These are phyloP conservation scores for Haplosporangium sp. DNA, from an alignment of 371 early-diverging fungal genomes.

Conservation along the genomic window DNA sequence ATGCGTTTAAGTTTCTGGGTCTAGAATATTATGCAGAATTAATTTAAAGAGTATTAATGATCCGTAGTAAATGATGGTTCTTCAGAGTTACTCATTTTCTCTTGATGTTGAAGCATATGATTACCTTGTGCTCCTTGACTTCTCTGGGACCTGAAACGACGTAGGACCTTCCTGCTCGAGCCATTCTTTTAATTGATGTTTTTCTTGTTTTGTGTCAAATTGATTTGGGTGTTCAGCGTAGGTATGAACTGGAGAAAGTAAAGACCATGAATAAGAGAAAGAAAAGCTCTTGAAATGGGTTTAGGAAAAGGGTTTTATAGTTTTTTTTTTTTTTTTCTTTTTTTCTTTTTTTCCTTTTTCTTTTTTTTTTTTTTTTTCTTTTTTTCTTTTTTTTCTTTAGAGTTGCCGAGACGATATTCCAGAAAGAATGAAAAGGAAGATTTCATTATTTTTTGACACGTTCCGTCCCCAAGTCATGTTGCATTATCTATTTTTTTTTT, in stretches of 20 bases:
- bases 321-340: too few species aligned
- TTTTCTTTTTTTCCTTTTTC: too few species aligned
- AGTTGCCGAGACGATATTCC: too few species aligned
- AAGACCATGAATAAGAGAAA: neutral
- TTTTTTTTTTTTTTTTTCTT: too few species aligned
- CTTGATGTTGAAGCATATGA: neutral
- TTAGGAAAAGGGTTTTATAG: too few species aligned
- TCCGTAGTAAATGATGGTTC: too few species aligned
- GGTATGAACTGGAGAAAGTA: neutral
- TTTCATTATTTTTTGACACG: neutral
- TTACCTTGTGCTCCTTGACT: neutral
- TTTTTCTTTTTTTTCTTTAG: too few species aligned
- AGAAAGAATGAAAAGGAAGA: neutral
- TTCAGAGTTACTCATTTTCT: too few species aligned
- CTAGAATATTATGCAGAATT: neutral
- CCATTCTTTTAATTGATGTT: neutral
- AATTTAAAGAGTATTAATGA: too few species aligned
- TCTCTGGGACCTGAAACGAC: neutral
- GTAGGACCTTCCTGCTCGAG: neutral
- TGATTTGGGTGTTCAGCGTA: too few species aligned
- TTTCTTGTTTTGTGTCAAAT: neutral
- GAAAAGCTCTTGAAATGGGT: neutral
- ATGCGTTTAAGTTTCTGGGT: constrained; percentile 25
- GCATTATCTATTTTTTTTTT: neutral
- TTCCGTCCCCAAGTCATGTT: neutral